phyloP scores from a whole-genome alignment of 306 rosid species.

The Vigna mungo region DNA sequence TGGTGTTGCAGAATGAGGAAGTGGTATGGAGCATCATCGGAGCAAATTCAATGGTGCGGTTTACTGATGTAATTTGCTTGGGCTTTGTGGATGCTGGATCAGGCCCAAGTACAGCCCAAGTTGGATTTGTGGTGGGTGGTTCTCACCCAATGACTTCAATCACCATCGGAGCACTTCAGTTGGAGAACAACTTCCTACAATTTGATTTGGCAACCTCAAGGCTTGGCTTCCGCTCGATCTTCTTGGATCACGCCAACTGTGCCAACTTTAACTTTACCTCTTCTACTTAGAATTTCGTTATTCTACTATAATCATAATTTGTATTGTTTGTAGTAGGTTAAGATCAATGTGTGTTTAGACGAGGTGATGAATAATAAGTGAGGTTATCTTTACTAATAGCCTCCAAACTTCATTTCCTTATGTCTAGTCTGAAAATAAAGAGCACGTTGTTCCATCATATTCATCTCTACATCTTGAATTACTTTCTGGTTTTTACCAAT shows the following conservation, averaged over 20 bases:
- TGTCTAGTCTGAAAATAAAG: conserved; percentile 23
- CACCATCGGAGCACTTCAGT: conserved; percentile 62
- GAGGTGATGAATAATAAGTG: conserved; percentile 44
- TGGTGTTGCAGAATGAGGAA: conserved; percentile 57
- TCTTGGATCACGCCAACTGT: conserved; percentile 54
- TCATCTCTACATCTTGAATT: conserved; percentile 4
- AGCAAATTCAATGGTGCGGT: conserved; percentile 65
- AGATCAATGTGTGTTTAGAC: conserved; percentile 1
- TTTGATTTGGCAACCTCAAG: conserved; percentile 58
- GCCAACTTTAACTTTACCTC: conserved; percentile 66
- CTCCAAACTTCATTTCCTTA: conserved; percentile 1
- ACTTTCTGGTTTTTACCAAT: not conserved
- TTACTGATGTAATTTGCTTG: conserved; percentile 58
- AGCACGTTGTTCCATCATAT: not conserved
- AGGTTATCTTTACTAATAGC: conserved; percentile 2
- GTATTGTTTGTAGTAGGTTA: not conserved
- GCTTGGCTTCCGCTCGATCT: conserved; percentile 60
- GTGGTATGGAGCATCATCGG: conserved; percentile 62
- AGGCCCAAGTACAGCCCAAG: conserved; percentile 36
- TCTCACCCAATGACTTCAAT: conserved; percentile 53
- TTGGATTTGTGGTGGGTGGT: conserved; percentile 62
- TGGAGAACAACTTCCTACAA: conserved; percentile 64
- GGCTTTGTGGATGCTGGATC: conserved; percentile 69
- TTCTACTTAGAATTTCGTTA: conserved; percentile 36
- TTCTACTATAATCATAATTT: not conserved